Percentiles rank a stretch among this genome's conserved stretches.
These are phyloP conservation scores for Blastosporella zonata DNA, from an alignment of 1,284 basidiomycete species.

Conservation along the genomic window DNA sequence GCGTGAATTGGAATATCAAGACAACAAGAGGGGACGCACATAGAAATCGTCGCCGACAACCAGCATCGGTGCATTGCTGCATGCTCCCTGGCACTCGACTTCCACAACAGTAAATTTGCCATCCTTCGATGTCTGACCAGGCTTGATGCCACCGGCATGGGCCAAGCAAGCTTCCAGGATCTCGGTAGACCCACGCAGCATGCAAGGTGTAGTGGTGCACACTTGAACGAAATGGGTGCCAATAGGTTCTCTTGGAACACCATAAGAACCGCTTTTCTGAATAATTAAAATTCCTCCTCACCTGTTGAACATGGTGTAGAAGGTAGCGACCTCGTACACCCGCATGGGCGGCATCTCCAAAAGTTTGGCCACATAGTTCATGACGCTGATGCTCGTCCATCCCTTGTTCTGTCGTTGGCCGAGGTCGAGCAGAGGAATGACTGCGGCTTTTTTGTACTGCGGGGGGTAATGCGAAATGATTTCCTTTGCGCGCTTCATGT, in stretches of 20 bases:
- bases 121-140: slow-evolving; percentile 91
- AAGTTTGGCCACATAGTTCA: slow-evolving; percentile 95
- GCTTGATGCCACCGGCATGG: slow-evolving; percentile 82
- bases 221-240: slow-evolving; percentile 96
- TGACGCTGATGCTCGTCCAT: slow-evolving; percentile 98
- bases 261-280: not conserved
- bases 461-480: slow-evolving; percentile 93
- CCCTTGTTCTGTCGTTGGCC: slow-evolving; percentile 98
- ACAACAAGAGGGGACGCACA: slow-evolving; percentile 44
- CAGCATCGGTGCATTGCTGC: slow-evolving; percentile 99
- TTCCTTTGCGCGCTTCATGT: slow-evolving; percentile 82
- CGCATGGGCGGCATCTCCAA: slow-evolving; percentile 98
- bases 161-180: slow-evolving; percentile 85
- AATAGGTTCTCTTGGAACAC: slow-evolving; percentile 78
- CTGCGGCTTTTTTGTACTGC: slow-evolving; percentile 97
- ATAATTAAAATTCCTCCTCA: slow-evolving; percentile 31
- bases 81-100: slow-evolving; percentile 98
- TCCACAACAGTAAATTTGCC: slow-evolving; percentile 98
- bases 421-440: slow-evolving; percentile 95
- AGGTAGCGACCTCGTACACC: slow-evolving; percentile 98
- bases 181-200: slow-evolving; percentile 89
- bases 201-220: slow-evolving; percentile 98
- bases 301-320: slow-evolving; percentile 99
- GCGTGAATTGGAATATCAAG: slow-evolving; percentile 10
- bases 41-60: slow-evolving; percentile 97